A percentile compares a stretch with the other conserved stretches of the same genome.
Evolutionary conservation across 2,329 filamentous ascomycete species (phyloP).

Genomic region (Paracamarosporium sp.): DNA sequence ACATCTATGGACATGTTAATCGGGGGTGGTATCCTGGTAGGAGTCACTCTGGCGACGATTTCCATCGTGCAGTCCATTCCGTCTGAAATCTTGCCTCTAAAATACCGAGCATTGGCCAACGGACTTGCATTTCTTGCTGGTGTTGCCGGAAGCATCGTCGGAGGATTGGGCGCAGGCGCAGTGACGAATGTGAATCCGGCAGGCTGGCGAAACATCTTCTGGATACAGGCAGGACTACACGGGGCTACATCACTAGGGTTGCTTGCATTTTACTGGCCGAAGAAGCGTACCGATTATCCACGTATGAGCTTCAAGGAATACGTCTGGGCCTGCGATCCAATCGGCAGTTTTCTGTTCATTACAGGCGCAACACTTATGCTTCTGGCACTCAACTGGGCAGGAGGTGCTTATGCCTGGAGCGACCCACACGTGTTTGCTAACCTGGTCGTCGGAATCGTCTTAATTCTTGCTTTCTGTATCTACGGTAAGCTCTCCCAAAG

Average conservation of each 20-base stretch:
- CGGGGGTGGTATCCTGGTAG: conserved; percentile 64
- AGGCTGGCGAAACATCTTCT: conserved; percentile 65
- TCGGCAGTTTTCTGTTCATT: conserved; percentile 35
- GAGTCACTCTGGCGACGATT: conserved; percentile 61
- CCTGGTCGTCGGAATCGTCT: conserved; percentile 27
- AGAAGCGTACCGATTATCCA: conserved; percentile 34
- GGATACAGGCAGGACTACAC: conserved; percentile 65
- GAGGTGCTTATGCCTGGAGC: conserved; percentile 32
- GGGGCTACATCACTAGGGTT: conserved; percentile 56
- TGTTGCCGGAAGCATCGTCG: conserved; percentile 60
- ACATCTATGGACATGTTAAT: conserved; percentile 64
- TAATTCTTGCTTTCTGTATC: conserved; percentile 34
- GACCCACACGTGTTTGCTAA: conserved; percentile 33
- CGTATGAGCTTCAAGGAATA: conserved; percentile 32
- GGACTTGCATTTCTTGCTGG: conserved; percentile 61
- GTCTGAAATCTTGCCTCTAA: conserved; percentile 63
- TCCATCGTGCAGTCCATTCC: conserved; percentile 64
- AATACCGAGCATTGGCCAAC: conserved; percentile 63
- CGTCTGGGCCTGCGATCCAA: conserved; percentile 39
- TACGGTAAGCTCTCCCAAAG: conserved; percentile 25
- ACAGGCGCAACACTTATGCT: conserved; percentile 34
- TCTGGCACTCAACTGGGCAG: conserved; percentile 39
- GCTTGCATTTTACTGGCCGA: conserved; percentile 46
- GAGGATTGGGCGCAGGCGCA: conserved; percentile 58
- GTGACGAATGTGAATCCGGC: conserved; percentile 56